Evolutionary conservation across 2,329 filamentous ascomycete genomes (phyloP).

Genomic region (Rugonectria rugulosa): DNA sequence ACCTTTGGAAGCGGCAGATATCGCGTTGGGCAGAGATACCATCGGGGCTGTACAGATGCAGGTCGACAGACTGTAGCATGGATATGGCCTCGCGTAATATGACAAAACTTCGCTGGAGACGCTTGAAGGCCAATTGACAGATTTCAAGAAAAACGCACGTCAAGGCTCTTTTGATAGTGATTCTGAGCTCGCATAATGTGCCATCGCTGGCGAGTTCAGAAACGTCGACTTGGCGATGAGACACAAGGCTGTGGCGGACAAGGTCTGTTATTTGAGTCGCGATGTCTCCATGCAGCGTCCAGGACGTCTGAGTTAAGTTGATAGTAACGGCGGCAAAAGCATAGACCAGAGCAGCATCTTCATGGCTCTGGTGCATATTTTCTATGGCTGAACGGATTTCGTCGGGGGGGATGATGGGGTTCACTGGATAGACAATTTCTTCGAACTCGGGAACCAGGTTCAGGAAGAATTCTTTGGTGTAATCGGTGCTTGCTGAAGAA

Average conservation of each 20-base stretch:
- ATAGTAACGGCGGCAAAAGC: constrained; percentile 47
- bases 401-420: constrained; percentile 43
- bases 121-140: constrained; percentile 56
- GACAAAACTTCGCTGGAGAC: constrained; percentile 56
- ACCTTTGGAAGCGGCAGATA: constrained; percentile 46
- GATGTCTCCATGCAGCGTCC: constrained; percentile 40
- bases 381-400: constrained; percentile 43
- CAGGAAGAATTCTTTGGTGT: constrained; percentile 44
- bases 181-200: constrained; percentile 49
- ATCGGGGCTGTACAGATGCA: constrained; percentile 22
- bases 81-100: constrained; percentile 59
- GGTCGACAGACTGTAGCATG: constrained; percentile 36
- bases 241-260: constrained; percentile 37
- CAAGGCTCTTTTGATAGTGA: constrained; percentile 55
- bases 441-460: constrained; percentile 45
- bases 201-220: constrained; percentile 39
- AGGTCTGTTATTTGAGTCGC: constrained; percentile 42
- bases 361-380: constrained; percentile 42
- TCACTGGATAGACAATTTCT: constrained; percentile 47
- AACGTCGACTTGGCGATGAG: constrained; percentile 40
- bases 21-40: constrained; percentile 22
- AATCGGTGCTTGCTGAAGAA: constrained; percentile 27
- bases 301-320: constrained; percentile 44
- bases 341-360: constrained; percentile 47
- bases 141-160: constrained; percentile 63